Base-by-base conservation (phyloP, 495 filamentous ascomycete genomes). In the Aspergillus indologenus region DNA sequence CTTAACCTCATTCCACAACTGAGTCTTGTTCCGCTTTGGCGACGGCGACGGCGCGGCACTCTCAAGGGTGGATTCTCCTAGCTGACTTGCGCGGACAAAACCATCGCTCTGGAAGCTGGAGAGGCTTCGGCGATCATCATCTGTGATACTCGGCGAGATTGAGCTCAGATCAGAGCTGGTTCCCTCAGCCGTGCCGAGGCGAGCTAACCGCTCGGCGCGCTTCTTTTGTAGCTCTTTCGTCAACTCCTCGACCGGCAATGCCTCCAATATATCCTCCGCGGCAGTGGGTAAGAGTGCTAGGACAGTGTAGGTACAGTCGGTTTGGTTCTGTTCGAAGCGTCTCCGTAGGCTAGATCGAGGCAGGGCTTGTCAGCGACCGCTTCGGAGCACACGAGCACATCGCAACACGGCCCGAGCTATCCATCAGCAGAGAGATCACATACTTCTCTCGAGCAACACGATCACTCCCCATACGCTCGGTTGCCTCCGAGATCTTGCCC, bases 291-390 rank as follows among this genome's bases (percentile, higher is more conserved):
- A 80, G 53, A 98, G 80, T n/a, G 91, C 94, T 17, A 96, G 87
- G 22, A 98, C 90, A n/a, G 94, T 98, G 71, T 90, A 96, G 48
- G 92, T 96, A 72, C 94, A 98, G 73, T 98, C 95, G 69, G 96
- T 93, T 65, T 98, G 94, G 68, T 98, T 98, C 71, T 98, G 94
- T 71, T 97, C 90, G 78, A 98, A 98, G 63, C 94, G 87, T 56
- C 94, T 88, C 48, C 92, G 90, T 62, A 98, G 80, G 74, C 94
- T 98, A 60, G 15, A 53, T 52, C 50, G 40, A 45, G 24, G 43
- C 31, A 46, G 26, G 53, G 1, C 45, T 7, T 40, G 61, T 62
- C 54, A 61, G 61, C 54, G 29, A 59, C 49, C 45, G 34, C 55
- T 19, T 34, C 26, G 24, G 57, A 65, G 29, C 50, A 54, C 40